A percentile compares a stretch with the other conserved stretches of the same genome.
phyloP scores from a whole-genome alignment of 441 rosid species.

The Aleurites moluccanus region DNA sequence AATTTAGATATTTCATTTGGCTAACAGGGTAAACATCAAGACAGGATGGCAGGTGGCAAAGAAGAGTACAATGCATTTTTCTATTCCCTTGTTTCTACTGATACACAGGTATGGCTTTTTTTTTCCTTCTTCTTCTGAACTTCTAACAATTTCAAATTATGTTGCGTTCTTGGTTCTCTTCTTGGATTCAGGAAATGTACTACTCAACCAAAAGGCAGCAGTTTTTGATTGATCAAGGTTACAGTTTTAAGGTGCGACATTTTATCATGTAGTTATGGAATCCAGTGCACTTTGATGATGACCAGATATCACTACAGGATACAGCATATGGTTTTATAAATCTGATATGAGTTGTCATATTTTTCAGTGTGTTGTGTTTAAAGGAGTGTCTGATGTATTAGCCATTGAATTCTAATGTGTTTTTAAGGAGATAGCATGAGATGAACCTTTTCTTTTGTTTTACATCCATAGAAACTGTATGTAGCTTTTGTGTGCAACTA shows the following conservation, averaged over 20 bases:
- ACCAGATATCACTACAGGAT: not conserved
- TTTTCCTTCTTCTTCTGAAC: not conserved
- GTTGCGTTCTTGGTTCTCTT: not conserved
- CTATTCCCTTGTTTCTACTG: constrained; percentile 93
- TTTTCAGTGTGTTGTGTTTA: not conserved
- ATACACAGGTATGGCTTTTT: constrained; percentile 62
- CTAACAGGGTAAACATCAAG: constrained; percentile 85
- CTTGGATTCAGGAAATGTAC: constrained; percentile 77
- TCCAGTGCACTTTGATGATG: not conserved
- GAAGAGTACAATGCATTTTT: constrained; percentile 98
- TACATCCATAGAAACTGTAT: too few species aligned
- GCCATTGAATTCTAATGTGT: not conserved
- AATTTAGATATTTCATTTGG: constrained; percentile 1
- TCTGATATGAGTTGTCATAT: too few species aligned
- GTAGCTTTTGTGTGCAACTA: too few species aligned
- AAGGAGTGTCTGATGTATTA: too few species aligned
- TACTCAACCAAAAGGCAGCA: constrained; percentile 97
- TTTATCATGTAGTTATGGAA: not conserved
- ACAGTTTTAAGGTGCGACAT: constrained; percentile 77
- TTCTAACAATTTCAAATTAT: constrained; percentile 1
- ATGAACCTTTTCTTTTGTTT: too few species aligned
- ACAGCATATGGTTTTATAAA: not conserved
- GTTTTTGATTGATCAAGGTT: constrained; percentile 96
- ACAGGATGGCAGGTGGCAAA: constrained; percentile 97
- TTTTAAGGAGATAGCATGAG: not conserved